Conservation (phyloP, 495 filamentous ascomycete species). For the Jackrogersella multiformis region DNA sequence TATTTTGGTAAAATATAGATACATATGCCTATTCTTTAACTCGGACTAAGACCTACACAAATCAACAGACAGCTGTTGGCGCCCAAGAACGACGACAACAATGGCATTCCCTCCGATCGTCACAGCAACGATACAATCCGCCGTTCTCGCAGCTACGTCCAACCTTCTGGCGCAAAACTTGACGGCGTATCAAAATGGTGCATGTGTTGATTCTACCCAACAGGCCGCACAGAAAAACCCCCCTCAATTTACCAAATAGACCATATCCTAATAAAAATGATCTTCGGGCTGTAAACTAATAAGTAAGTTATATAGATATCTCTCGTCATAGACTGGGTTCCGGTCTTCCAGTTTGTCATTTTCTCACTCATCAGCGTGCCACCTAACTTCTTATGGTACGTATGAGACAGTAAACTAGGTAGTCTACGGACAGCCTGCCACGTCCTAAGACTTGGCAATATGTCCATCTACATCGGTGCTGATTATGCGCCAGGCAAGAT, state of each 20-base stretch:
- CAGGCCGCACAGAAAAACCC: background rate
- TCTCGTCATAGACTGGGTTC: conserved; percentile 65
- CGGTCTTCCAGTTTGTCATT: conserved; percentile 79
- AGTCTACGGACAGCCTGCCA: background rate
- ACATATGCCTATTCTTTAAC: no score
- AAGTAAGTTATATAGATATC: conserved; percentile 51
- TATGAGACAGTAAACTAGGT: conserved; percentile 4
- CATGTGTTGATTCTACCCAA: conserved; percentile 49
- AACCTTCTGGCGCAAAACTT: conserved; percentile 86
- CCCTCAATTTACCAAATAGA: background rate
- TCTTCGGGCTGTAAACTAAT: conserved; percentile 15
- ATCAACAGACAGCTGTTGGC: no score
- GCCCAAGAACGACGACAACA: no score
- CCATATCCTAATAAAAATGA: background rate
- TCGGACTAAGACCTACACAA: no score
- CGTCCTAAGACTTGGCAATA: conserved; percentile 17
- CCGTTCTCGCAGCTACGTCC: conserved; percentile 74
- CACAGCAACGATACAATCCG: conserved; percentile 73
- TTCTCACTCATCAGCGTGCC: conserved; percentile 81
- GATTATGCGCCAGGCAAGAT: conserved; percentile 53
- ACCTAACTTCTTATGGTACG: conserved; percentile 89
- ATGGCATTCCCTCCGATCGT: conserved; percentile 65
- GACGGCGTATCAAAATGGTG: conserved; percentile 70
- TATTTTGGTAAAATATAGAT: no score
- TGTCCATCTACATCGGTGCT: background rate